A percentile compares a stretch with the other conserved stretches of the same genome.
These are phyloP conservation scores for Papiliotrema terrestris DNA, from an alignment of 1,284 basidiomycete genomes.

Conservation along the genomic window DNA sequence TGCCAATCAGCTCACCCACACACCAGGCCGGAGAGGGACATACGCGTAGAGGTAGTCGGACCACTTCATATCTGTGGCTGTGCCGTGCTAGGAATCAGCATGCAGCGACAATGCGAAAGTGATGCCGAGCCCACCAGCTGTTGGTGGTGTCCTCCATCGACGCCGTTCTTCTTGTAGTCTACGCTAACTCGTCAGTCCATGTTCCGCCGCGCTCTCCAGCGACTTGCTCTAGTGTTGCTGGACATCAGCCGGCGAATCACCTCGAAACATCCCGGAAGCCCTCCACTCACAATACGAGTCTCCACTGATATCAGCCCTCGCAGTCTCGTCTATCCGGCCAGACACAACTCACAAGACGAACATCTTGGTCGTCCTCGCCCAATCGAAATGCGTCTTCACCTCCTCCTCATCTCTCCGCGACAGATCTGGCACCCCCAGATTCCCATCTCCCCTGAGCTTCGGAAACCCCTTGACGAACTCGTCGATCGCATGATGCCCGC, in stretches of 20 bases:
- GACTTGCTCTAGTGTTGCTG: conserved; percentile 14
- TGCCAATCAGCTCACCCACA: neutral
- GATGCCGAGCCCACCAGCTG: conserved; percentile 6
- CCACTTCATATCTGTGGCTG: conserved; percentile 23
- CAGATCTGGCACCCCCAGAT: neutral
- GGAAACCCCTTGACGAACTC: conserved; percentile 2
- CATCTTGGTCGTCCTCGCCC: conserved; percentile 16
- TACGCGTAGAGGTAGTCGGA: conserved; percentile 21
- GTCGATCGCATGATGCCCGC: neutral
- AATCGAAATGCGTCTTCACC: conserved; percentile 12
- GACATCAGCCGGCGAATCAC: neutral
- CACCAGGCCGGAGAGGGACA: neutral
- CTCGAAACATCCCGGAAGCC: neutral
- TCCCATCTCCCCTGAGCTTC: neutral
- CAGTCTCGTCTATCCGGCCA: neutral
- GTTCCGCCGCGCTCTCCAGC: too few relatives aligned
- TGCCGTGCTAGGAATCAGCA: conserved; percentile 9
- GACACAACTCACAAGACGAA: conserved; percentile 21
- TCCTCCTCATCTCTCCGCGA: neutral
- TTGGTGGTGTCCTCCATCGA: conserved; percentile 15
- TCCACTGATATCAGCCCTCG: conserved; percentile 10
- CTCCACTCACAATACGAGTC: conserved; percentile 21
- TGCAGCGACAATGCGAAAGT: neutral
- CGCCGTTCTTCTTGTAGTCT: conserved; percentile 15
- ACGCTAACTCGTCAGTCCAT: neutral